A percentile compares a stretch with the other conserved stretches of the same genome.
Conservation (phyloP, 2,329 filamentous ascomycete genomes). For the Didymella keratinophila region DNA sequence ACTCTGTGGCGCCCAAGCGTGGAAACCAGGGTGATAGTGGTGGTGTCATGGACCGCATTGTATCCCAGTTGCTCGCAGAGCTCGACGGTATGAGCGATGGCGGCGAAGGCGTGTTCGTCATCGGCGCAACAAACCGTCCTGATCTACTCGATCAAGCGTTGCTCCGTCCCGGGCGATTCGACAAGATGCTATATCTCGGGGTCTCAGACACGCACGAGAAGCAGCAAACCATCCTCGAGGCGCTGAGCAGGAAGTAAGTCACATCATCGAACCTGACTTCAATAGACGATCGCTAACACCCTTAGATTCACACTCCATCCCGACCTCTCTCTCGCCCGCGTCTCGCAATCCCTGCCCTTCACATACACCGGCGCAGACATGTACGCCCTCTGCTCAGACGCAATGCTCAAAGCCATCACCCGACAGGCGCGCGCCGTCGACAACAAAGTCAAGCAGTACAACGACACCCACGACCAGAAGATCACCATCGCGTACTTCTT, state of each 20-base stretch:
- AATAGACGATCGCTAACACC: constrained; percentile 6
- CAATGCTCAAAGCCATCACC: constrained; percentile 98
- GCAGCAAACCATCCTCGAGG: constrained; percentile 92
- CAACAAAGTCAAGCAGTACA: constrained; percentile 77
- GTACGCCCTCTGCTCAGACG: constrained; percentile 95
- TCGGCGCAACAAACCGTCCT: constrained; percentile 93
- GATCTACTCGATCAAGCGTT: constrained; percentile 92
- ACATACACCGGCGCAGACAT: constrained; percentile 98
- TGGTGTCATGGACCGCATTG: constrained; percentile 97
- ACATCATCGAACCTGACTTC: background rate
- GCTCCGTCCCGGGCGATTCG: constrained; percentile 87
- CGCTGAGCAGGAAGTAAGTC: constrained; percentile 88
- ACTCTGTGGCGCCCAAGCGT: constrained; percentile 93
- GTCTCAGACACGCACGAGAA: constrained; percentile 97
- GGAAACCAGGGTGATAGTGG: constrained; percentile 97
- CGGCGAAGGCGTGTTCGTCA: constrained; percentile 88
- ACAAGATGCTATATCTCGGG: constrained; percentile 98
- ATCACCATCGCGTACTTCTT: constrained; percentile 94
- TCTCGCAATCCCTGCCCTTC: constrained; percentile 83
- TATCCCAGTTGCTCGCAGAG: constrained; percentile 92
- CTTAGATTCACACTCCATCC: constrained; percentile 83
- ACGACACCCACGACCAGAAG: constrained; percentile 55
- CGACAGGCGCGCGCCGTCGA: constrained; percentile 86
- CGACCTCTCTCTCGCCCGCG: constrained; percentile 74
- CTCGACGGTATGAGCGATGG: constrained; percentile 97